phyloP scores from a whole-genome alignment of 139 green algal genomes.

The Auxenochlorella protothecoides region DNA sequence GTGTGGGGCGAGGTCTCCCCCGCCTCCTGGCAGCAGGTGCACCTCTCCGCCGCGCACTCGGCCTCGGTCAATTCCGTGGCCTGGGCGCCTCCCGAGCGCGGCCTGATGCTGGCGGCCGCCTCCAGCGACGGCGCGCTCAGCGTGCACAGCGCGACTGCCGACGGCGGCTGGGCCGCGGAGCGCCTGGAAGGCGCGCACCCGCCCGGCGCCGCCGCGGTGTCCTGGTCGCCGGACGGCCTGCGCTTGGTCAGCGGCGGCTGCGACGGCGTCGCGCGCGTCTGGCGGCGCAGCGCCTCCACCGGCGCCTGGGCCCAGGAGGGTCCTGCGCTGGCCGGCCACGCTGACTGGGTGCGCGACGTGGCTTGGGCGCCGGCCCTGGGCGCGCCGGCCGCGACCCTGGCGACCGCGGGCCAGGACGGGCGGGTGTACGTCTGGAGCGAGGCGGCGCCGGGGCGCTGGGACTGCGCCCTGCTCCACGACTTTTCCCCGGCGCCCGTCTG shows the following conservation, averaged over 20 bases:
- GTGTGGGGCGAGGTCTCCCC: constrained; percentile 82
- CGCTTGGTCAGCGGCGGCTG: constrained; percentile 71
- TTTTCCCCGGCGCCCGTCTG: constrained; percentile 70
- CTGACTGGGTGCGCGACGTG: constrained; percentile 91
- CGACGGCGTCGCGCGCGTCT: constrained; percentile 49
- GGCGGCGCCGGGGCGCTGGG: constrained; percentile 42
- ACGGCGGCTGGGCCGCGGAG: constrained; percentile 43
- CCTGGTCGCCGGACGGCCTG: constrained; percentile 73
- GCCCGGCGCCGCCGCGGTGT: constrained; percentile 76
- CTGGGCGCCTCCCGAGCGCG: constrained; percentile 89
- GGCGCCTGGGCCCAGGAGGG: constrained; percentile 62
- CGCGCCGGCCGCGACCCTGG: constrained; percentile 74
- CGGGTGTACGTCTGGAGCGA: constrained; percentile 77
- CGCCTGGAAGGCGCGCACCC: constrained; percentile 60
- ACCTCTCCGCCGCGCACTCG: constrained; percentile 41
- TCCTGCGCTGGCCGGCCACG: constrained; percentile 59
- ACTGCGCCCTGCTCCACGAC: constrained; percentile 60
- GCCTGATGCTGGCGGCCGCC: constrained; percentile 72
- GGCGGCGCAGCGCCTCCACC: no score
- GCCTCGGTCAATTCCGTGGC: constrained; percentile 85
- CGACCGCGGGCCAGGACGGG: constrained; percentile 85
- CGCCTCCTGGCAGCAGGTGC: constrained; percentile 61
- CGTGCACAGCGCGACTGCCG: constrained; percentile 52
- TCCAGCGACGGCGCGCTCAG: constrained; percentile 84
- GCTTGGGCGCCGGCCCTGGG: constrained; percentile 90